phyloP scores from a whole-genome alignment of 352 stramenopile species.

The Phytophthora macrochlamydospora region DNA sequence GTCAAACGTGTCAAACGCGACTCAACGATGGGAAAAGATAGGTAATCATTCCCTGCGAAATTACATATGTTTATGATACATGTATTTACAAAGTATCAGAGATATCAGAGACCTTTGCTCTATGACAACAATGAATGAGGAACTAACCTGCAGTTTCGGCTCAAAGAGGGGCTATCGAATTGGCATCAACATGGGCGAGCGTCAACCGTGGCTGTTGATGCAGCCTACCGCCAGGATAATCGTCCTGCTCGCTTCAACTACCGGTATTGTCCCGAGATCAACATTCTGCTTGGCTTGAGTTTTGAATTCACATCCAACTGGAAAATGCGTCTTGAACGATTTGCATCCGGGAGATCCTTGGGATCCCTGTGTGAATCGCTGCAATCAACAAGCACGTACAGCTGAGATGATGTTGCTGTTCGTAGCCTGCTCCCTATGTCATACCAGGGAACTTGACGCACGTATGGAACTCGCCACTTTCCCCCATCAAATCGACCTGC shows the following conservation, averaged over 20 bases:
- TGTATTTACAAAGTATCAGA: not conserved
- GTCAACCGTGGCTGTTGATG: not conserved
- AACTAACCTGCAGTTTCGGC: too few species aligned
- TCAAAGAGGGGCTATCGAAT: too few species aligned
- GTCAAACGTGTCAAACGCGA: not conserved
- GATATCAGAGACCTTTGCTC: too few species aligned
- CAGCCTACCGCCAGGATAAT: not conserved
- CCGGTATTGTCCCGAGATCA: not conserved
- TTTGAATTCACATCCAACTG: not conserved
- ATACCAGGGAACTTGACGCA: conserved; percentile 78
- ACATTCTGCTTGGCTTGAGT: not conserved
- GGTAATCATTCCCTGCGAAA: not conserved
- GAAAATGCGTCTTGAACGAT: not conserved
- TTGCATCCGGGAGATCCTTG: not conserved
- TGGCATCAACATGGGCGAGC: too few species aligned
- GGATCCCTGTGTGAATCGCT: not conserved
- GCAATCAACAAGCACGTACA: not conserved
- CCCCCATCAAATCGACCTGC: conserved; percentile 78
- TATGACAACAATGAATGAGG: too few species aligned
- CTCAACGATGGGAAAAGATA: not conserved
- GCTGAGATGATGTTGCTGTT: not conserved
- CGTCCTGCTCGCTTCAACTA: too few species aligned
- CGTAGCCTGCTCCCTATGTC: conserved; percentile 20
- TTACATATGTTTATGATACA: not conserved
- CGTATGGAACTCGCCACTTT: conserved; percentile 92